Conservation (phyloP, 129 eudicot genomes). For the Arctium lappa region DNA sequence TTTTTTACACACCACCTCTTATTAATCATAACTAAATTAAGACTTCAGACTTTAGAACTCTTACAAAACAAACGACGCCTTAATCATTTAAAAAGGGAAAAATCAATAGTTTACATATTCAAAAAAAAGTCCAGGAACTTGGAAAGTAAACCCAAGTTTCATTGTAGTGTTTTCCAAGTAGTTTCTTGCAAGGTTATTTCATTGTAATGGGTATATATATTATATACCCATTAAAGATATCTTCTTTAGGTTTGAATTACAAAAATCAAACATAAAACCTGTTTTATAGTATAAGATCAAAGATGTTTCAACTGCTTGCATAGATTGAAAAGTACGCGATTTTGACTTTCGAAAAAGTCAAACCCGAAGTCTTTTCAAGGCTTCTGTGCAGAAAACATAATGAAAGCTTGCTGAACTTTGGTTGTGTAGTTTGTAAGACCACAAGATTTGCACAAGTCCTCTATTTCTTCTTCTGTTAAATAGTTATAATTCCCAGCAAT, state of each 20-base stretch:
- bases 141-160: too few species aligned
- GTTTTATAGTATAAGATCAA: not conserved
- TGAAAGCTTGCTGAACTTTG: slow-evolving; percentile 77
- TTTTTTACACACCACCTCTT: too few species aligned
- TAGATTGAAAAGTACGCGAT: not conserved
- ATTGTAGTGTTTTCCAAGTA: too few species aligned
- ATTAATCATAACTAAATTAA: too few species aligned
- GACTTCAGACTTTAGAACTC: too few species aligned
- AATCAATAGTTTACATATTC: too few species aligned
- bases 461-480: slow-evolving; percentile 78
- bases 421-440: slow-evolving; percentile 76
- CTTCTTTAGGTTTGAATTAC: not conserved
- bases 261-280: too few species aligned
- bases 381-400: slow-evolving; percentile 93
- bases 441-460: slow-evolving; percentile 76
- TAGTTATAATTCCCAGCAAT: slow-evolving; percentile 37
- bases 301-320: slow-evolving; percentile 2
- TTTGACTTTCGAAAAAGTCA: not conserved
- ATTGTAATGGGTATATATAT: too few species aligned
- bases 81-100: too few species aligned
- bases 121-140: too few species aligned
- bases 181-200: too few species aligned
- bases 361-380: slow-evolving; percentile 6
- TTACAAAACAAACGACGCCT: too few species aligned
- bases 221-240: not conserved